Conservation (phyloP, 2,329 filamentous ascomycete genomes). For the Fusarium annulatum region DNA sequence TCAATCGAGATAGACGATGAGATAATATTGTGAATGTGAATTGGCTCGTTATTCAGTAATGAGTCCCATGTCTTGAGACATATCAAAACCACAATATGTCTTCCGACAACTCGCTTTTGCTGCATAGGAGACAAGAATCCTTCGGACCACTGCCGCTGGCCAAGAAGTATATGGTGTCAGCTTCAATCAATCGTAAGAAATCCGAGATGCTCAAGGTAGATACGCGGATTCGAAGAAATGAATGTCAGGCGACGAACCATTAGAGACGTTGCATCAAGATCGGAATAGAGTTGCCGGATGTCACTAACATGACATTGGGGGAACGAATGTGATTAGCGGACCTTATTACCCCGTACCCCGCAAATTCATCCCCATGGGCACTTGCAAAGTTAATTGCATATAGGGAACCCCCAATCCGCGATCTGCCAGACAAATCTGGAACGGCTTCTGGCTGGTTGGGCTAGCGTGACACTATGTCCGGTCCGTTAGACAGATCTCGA, state of each 20-base stretch:
- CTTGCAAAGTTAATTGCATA: background rate
- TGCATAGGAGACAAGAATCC: no score
- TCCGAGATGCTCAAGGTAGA: accelerated
- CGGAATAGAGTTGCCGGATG: background rate
- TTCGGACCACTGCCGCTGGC: conserved; percentile 29
- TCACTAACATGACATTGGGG: background rate
- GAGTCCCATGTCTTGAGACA: no score
- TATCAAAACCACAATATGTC: no score
- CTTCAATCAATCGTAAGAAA: background rate
- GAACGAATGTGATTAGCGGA: background rate
- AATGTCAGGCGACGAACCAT: background rate
- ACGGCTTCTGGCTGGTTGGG: background rate
- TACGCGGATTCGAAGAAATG: background rate
- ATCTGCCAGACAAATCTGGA: background rate
- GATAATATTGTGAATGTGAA: no score
- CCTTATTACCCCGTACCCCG: background rate
- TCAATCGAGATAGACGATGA: no score
- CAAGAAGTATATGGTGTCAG: background rate
- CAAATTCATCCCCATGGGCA: background rate
- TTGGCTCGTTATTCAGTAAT: no score
- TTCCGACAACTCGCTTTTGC: no score
- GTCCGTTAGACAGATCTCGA: background rate
- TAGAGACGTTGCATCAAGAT: background rate
- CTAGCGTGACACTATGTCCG: background rate
- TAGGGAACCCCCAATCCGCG: background rate